Evolutionary conservation across 2,329 filamentous ascomycete genomes (phyloP), one percentile per base, ranked within the genome.

Genomic region (Neodidymelliopsis sp.): DNA sequence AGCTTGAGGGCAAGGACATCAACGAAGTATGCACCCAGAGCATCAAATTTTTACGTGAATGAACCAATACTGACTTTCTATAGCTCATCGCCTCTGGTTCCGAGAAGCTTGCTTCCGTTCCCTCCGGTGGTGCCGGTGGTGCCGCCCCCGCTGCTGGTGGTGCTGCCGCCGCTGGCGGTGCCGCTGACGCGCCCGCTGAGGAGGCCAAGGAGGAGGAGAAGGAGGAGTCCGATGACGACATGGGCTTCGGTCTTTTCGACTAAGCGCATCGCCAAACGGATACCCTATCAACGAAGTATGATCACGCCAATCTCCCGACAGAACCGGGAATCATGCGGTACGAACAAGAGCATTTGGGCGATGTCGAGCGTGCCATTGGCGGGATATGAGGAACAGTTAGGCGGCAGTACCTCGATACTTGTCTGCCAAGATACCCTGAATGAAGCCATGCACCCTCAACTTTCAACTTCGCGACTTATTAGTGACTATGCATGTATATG

Each of bases 31-130:
- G 86, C 16, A 19, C 25, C 13, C 19, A 46, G 19, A 23, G 23
- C 22, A 44, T 28, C 34, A 54, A 6, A 78, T 65, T 68, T 75
- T 61, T 69, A 73, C 58, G 75, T 29, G 38, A 37, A 36, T 16
- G 38, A 10, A 31, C n/a, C n/a, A 22, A 28, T 40, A 35, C 49
- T 61, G 66, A 72, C 66, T 60, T 63, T 16, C 59, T 39, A 27
- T 68, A 97, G 94, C 82, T 99, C 79, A 97, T 99, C 78, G 71
- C 90, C 71, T 85, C 92, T 80, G 94, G 94, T 75, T 86, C 89
- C 64, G 74, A 82, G 79, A 99, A 99, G 88, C 91, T 99, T 73
- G 94, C 94, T 70, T 97, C 93, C 79, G 93, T 99, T 74, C 92
- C 94, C 79, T 91, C 90, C 73, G 94, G 92, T 72, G 92, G 92